Evolutionary conservation across 2,329 filamentous ascomycete genomes (phyloP), one percentile per base, ranked within the genome.

Genomic region (Cercospora zeina): DNA sequence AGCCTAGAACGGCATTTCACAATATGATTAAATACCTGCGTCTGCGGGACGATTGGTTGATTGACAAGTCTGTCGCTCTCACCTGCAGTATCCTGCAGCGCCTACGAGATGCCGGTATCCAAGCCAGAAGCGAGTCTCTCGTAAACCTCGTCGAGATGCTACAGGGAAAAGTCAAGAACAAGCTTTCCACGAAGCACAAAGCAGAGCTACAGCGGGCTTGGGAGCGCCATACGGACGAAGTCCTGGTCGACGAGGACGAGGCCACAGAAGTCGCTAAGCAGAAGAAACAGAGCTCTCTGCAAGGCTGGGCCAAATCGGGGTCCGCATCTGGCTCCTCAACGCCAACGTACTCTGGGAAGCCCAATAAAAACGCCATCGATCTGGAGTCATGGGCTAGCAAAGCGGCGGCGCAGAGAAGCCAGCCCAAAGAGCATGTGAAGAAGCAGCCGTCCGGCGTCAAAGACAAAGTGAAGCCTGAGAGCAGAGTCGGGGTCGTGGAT

Each of bases 21-120:
- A 80, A 78, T 14, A 88, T 96, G 77, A 55, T 59, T 14, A 91
- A 89, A 73, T 96, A 96, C 91, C 84, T 99, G 59, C 87, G 95
- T 61, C 82, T 99, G 4, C 89, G 93, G 65, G 95, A 99, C 74
- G 83, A 87, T 59, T 97, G 92, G 76, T 83, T 99, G 7, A 88
- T 95, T 36, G 87, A 84, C 63, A 91, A 91, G 39, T 88, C 93
- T 13, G 91, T 96, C 54, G 87, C 87, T 30, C 84, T 97, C 30
- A 85, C 97, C 33, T 86, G 87, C 69, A 96, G 96, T 74, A 87
- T 99, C 62, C 83, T 99, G 36, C 85, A 85, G 13, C 88, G 91
- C 21, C 80, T 99, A n/a, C 86, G 87, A 42, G 88, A 93, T 67
- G 88, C 90, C 54, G 83, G 85, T 58, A 86, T 96, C 68, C 86